Base-by-base conservation (phyloP, 2,329 filamentous ascomycete species). In the Onygenales sp. region DNA sequence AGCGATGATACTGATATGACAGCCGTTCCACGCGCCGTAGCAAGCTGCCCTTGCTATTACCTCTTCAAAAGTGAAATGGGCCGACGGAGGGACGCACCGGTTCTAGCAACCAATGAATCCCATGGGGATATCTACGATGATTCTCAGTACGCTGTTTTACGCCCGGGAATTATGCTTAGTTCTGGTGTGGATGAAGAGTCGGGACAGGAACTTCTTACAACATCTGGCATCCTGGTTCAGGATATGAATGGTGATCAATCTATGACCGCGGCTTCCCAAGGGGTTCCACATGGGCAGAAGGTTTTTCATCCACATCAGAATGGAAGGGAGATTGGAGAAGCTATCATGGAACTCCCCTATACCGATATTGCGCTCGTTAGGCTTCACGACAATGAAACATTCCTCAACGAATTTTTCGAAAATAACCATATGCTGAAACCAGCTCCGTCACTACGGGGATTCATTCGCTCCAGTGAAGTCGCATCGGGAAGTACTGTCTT, bases 131-230 rank as follows among this genome's bases (percentile, higher is more conserved):
- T 11, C 14, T 17, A 49, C n/a, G 58, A 60, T 47, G 38, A 53
- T 47, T 31, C 42, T 31, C 2, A 50, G 45, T 59, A 56, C 32
- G 33, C 54, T 8, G 50, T n/a, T 17, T 27, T 60, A 17, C 45
- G 53, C 7, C 56, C 56, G 11, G 58, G 58, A 3, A 44, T 59
- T 2, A 56, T 58, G 43, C 7, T 57, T 5, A 55, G 54, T 39
- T 53, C 55, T 1, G 53, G 54, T 31, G 56, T 33, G 43, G 41
- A 51, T 1, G 32, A 17, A 5, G 35, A 31, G 6, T 32, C 38
- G 36, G 36, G 38, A 21, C 5, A 31, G 21, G 52, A 54, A 27
- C 7, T 43, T 2, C 21, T 55, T 13, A 57, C 53, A 14, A 52
- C 57, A 0, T 54, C 55, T 35, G 55, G 55, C 11, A 27, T 57